phyloP scores from a whole-genome alignment of 768 basidiomycete species.

The Agaricus subrufescens region DNA sequence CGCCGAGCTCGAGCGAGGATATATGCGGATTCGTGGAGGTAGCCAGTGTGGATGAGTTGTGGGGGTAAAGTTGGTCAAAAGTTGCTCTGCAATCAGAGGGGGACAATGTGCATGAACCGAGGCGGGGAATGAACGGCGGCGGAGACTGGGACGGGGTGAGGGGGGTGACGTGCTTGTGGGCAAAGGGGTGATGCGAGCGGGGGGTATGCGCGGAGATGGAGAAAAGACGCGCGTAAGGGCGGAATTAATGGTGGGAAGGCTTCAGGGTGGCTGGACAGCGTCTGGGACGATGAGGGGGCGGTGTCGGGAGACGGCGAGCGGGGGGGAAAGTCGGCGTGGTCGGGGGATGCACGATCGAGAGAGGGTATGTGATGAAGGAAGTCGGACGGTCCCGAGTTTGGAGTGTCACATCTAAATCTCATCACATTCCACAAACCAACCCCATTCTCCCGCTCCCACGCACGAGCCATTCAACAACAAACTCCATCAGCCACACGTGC shows the following conservation, averaged over 20 bases:
- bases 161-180: background rate
- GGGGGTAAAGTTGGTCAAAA: constrained; percentile 14
- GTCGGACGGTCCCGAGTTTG: constrained; percentile 42
- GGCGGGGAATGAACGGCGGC: constrained; percentile 13
- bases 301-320: constrained; percentile 26
- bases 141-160: constrained; percentile 6
- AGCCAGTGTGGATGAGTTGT: constrained; percentile 46
- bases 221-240: constrained; percentile 13
- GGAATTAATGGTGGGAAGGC: constrained; percentile 9
- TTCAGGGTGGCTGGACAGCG: constrained; percentile 14
- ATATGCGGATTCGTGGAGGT: constrained; percentile 34
- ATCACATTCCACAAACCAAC: constrained; percentile 31
- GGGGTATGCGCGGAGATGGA: constrained; percentile 15
- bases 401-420: constrained; percentile 42
- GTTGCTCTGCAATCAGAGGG: constrained; percentile 13
- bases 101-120: constrained; percentile 28
- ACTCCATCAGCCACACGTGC: constrained; percentile 35
- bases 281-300: constrained; percentile 20
- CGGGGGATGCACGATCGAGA: constrained; percentile 39
- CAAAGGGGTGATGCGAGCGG: constrained; percentile 12
- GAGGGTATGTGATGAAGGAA: constrained; percentile 46
- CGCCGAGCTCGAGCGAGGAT: constrained; percentile 48
- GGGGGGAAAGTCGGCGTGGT: constrained; percentile 17
- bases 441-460: constrained; percentile 31
- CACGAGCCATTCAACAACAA: constrained; percentile 42